Evolutionary conservation across 805 yeast genomes (phyloP).

Genomic region (Yarrowia sp.): DNA sequence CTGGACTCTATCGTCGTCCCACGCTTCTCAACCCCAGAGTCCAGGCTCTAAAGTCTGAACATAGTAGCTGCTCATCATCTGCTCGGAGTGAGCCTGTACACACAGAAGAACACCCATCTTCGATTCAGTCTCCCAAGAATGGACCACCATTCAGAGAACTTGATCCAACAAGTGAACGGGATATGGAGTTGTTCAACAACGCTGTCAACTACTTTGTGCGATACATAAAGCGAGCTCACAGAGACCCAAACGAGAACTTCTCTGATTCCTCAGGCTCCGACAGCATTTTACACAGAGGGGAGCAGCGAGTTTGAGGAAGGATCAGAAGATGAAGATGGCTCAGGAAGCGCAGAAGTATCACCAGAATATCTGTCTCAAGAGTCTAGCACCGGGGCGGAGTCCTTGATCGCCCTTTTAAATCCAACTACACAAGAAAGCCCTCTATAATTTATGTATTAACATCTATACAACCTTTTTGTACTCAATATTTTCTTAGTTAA

Average conservation of each 20-base stretch:
- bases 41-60: background rate
- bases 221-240: background rate
- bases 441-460: slow-evolving; percentile 6
- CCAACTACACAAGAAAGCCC: background rate
- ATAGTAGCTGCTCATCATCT: too few species aligned
- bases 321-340: too few species aligned
- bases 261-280: background rate
- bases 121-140: too few species aligned
- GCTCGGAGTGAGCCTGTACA: too few species aligned
- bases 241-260: background rate
- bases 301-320: background rate
- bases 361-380: too few species aligned
- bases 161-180: background rate
- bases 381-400: too few species aligned
- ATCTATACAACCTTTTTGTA: background rate
- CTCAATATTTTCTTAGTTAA: background rate
- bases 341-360: too few species aligned
- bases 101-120: too few species aligned
- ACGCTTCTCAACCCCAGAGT: background rate
- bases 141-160: too few species aligned
- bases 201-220: slow-evolving; percentile 1
- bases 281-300: background rate
- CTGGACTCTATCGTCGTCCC: background rate
- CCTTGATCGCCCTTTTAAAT: background rate
- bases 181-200: background rate